phyloP scores from a whole-genome alignment of 2,329 filamentous ascomycete species.

The Claviceps sorghi region DNA sequence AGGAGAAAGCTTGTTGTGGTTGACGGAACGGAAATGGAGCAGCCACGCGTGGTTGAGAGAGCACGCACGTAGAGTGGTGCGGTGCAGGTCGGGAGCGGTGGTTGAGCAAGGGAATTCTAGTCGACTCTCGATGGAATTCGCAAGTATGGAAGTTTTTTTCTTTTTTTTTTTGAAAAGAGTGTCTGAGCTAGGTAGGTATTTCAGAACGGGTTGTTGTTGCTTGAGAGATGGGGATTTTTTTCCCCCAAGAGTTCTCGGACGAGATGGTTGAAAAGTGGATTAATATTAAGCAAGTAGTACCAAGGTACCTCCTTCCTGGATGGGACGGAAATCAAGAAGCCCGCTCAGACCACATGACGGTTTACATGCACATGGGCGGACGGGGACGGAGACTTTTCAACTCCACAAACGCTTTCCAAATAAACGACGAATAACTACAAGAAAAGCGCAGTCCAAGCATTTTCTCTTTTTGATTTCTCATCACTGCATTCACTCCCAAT shows the following conservation, averaged over 20 bases:
- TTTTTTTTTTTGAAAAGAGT: background rate
- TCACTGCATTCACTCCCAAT: background rate
- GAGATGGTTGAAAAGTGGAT: background rate
- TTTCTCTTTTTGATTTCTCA: background rate
- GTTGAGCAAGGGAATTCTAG: background rate
- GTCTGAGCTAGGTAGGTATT: background rate
- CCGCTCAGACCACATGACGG: background rate
- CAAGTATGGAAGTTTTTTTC: background rate
- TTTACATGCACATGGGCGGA: no score
- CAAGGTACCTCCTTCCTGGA: background rate
- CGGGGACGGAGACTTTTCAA: no score
- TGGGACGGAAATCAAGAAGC: no score
- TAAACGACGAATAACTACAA: background rate
- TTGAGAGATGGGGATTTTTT: background rate
- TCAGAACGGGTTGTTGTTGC: background rate
- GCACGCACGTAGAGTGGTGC: background rate
- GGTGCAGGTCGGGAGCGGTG: background rate
- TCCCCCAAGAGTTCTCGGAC: background rate
- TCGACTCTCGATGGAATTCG: background rate
- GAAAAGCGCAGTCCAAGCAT: background rate
- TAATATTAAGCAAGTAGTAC: background rate
- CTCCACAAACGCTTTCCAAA: background rate
- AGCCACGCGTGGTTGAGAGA: background rate
- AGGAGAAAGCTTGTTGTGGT: background rate
- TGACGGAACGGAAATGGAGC: background rate